Percentiles rank a stretch among this genome's conserved stretches.
These are phyloP conservation scores for Tylopilus sp. DNA, from an alignment of 1,284 basidiomycete genomes.

Conservation along the genomic window DNA sequence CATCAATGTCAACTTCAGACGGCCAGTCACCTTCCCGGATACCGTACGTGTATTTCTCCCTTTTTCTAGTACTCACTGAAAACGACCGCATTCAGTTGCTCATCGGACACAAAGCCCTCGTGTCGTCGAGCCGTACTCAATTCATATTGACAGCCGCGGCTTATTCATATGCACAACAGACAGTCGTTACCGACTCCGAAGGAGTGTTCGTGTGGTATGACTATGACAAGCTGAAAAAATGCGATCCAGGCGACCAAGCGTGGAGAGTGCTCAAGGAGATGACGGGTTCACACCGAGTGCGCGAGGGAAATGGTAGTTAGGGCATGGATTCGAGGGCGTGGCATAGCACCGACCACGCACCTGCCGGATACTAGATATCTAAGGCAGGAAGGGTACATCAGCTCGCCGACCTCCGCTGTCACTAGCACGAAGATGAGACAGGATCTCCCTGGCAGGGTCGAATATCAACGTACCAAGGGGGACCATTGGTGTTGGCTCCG, in stretches of 20 bases:
- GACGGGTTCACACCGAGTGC: conserved; percentile 21
- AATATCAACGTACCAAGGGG: no score
- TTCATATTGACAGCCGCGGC: conserved; percentile 52
- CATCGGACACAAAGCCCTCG: conserved; percentile 49
- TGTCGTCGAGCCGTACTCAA: conserved; percentile 36
- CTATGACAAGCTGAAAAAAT: conserved; percentile 62
- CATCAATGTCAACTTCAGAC: conserved; percentile 58
- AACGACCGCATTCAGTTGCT: conserved; percentile 44
- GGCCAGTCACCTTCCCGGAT: conserved; percentile 69
- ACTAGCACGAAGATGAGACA: no score
- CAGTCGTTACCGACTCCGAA: conserved; percentile 60
- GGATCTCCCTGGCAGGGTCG: no score
- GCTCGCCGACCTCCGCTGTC: no score
- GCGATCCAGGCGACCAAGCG: conserved; percentile 50
- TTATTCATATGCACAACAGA: conserved; percentile 59
- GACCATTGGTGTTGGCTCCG: no score
- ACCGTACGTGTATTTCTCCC: conserved; percentile 42
- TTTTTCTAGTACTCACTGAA: conserved; percentile 3
- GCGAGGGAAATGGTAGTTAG: conserved; percentile 6
- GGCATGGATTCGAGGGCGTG: neutral
- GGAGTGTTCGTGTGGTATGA: conserved; percentile 72
- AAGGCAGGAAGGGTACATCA: no score
- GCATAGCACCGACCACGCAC: no score
- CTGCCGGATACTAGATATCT: no score
- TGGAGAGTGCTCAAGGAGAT: conserved; percentile 27